Base-by-base conservation (phyloP, 768 basidiomycete species). In the Termitomyces sp. region DNA sequence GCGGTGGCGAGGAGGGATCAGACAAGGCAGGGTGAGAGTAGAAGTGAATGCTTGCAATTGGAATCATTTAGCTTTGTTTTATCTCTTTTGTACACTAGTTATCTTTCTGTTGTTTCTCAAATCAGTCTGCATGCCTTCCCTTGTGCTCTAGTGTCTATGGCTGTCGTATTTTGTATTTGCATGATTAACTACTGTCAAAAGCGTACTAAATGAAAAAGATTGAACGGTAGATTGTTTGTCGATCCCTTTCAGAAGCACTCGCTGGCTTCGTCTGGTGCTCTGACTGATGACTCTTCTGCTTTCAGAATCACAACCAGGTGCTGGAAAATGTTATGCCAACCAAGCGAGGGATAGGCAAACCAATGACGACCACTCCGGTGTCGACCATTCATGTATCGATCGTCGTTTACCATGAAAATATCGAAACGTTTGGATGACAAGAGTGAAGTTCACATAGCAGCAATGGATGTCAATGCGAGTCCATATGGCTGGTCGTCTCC, bases 1-100 rank as follows among this genome's bases (percentile, higher is more conserved):
- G 58, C 42, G 64, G 62, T 42, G 63, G 60, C 36, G 68, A 63
- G 20, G 65, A 60, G 47, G 64, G 60, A 54, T 67, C 62, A 59
- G 58, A 60, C 55, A 70, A 70, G 62, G 61, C 58, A 63, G 62
- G 67, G 26, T 62, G 51, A 66, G 50, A 34, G 49, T 58, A n/a
- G n/a, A n/a, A n/a, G 39, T 59, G 50, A 49, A 54, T 57, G 51
- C 47, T 57, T 54, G 59, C 55, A 46, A 55, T 46, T 54, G 59
- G 57, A 46, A 55, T 46, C 42, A 62, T 55, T 43, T 54, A 47
- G 50, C 37, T 52, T 32, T 56, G 36, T 48, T 58, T 52, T 58
- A 46, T 62, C 30, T 61, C 26, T 51, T 48, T 59, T 63, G 62
- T 63, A 63, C 55, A 55, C 14, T 59, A 63, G 47, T 47, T 50